A percentile compares a stretch with the other conserved stretches of the same genome.
phyloP scores from a whole-genome alignment of 768 basidiomycete genomes.

The Mrakia gelida region DNA sequence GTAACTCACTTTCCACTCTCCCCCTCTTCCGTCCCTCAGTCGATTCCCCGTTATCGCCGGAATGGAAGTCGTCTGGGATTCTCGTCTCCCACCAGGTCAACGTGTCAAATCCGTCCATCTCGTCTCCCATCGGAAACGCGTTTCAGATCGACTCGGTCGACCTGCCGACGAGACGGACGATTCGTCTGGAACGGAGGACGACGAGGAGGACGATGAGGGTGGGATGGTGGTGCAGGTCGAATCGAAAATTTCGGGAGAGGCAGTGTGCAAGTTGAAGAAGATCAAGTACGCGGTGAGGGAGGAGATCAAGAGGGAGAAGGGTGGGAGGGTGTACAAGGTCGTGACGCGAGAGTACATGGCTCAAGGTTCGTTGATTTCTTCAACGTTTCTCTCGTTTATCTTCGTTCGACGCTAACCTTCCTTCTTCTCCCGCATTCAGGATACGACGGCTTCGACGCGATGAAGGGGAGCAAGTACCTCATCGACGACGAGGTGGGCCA shows the following conservation, averaged over 20 bases:
- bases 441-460: conserved; percentile 71
- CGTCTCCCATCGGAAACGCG: conserved; percentile 28
- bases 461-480: conserved; percentile 63
- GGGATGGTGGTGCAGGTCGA: conserved; percentile 35
- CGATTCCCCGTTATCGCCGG: conserved; percentile 87
- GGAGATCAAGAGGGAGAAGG: conserved; percentile 53
- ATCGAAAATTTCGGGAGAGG: conserved; percentile 42
- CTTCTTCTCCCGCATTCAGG: conserved; percentile 68
- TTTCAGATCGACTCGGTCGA: not conserved
- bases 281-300: conserved; percentile 44
- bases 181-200: conserved; percentile 54
- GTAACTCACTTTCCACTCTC: no score
- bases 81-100: conserved; percentile 61
- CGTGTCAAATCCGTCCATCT: conserved; percentile 63
- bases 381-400: no score
- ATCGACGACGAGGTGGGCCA: conserved; percentile 80
- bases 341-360: conserved; percentile 45
- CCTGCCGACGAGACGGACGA: not conserved
- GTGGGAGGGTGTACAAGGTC: conserved; percentile 64
- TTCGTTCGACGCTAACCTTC: conserved; percentile 31
- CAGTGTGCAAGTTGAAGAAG: conserved; percentile 40
- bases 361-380: not conserved
- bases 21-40: conserved; percentile 46
- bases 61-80: conserved; percentile 81
- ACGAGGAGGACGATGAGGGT: conserved; percentile 40